These are phyloP conservation scores for Zychaea mexicana DNA, from an alignment of 371 early-diverging fungal genomes.

Conservation along the genomic window DNA sequence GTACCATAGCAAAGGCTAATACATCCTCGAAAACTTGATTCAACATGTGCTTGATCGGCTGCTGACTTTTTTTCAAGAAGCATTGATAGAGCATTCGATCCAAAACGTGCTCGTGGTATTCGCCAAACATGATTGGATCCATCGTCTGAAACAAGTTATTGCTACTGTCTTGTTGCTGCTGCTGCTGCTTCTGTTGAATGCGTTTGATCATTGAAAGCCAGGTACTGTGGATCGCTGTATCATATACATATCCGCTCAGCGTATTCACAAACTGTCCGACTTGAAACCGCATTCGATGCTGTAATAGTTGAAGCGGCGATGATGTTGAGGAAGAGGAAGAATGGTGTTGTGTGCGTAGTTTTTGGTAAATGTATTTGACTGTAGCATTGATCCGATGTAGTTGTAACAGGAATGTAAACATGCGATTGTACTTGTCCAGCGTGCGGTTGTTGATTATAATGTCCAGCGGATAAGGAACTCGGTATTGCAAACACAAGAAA, in stretches of 20 bases:
- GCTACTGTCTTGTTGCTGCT: no score
- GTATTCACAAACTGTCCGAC: conserved; percentile 49
- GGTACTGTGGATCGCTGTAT: conserved; percentile 41
- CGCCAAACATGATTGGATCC: conserved; percentile 41
- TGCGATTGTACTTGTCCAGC: conserved; percentile 51
- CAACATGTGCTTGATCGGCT: conserved; percentile 34
- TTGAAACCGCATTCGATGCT: conserved; percentile 44
- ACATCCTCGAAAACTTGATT: conserved; percentile 40
- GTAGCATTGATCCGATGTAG: conserved; percentile 34
- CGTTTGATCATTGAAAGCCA: conserved; percentile 43
- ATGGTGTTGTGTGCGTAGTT: conserved; percentile 1
- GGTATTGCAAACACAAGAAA: conserved; percentile 52
- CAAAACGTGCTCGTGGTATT: conserved; percentile 51
- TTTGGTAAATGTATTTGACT: conserved; percentile 35
- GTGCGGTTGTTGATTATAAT: conserved; percentile 42
- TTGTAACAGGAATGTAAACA: conserved; percentile 53
- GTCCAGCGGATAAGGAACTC: conserved; percentile 46
- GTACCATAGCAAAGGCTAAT: conserved; percentile 23
- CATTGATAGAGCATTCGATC: conserved; percentile 56
- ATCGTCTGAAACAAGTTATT: conserved; percentile 26
- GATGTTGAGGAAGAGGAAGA: no score
- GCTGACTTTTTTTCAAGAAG: conserved; percentile 51
- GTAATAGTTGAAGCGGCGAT: no score
- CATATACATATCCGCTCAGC: conserved; percentile 43
- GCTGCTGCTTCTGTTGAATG: no score